A percentile compares a stretch with the other conserved stretches of the same genome.
Evolutionary conservation across 768 basidiomycete species (phyloP).

Genomic region (Rhizopogon vinicolor): DNA sequence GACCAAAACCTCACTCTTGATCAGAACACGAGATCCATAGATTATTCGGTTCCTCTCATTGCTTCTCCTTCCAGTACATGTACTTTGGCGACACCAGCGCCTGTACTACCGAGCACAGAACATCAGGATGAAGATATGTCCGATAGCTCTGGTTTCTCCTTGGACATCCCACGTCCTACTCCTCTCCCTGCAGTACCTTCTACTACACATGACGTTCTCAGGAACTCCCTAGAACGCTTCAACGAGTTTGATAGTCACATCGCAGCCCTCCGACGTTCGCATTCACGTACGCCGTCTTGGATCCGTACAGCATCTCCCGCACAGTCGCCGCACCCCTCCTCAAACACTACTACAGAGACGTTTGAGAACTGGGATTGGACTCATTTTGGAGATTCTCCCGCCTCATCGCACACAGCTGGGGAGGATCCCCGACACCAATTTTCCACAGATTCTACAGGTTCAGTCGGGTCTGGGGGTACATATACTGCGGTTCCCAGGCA

Average conservation of each 20-base stretch:
- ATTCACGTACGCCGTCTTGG: conserved; percentile 20
- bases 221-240: conserved; percentile 46
- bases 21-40: conserved; percentile 3
- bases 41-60: conserved; percentile 17
- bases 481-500: conserved; percentile 1
- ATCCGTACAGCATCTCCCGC: conserved; percentile 20
- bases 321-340: conserved; percentile 19
- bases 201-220: conserved; percentile 32
- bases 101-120: conserved; percentile 39
- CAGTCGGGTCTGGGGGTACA: neutral
- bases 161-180: conserved; percentile 15
- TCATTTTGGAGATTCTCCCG: neutral
- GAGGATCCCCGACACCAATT: neutral
- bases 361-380: conserved; percentile 1
- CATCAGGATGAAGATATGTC: conserved; percentile 51
- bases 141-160: conserved; percentile 29
- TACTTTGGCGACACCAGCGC: conserved; percentile 24
- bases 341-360: conserved; percentile 8
- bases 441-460: neutral
- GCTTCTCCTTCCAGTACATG: conserved; percentile 10
- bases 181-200: conserved; percentile 12
- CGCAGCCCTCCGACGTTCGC: conserved; percentile 40
- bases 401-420: neutral
- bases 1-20: conserved; percentile 9
- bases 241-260: conserved; percentile 52